Evolutionary conservation across 192 early-diverging fungal species (phyloP), one percentile per base, ranked within the genome.

Genomic region (Geranomyces variabilis): DNA sequence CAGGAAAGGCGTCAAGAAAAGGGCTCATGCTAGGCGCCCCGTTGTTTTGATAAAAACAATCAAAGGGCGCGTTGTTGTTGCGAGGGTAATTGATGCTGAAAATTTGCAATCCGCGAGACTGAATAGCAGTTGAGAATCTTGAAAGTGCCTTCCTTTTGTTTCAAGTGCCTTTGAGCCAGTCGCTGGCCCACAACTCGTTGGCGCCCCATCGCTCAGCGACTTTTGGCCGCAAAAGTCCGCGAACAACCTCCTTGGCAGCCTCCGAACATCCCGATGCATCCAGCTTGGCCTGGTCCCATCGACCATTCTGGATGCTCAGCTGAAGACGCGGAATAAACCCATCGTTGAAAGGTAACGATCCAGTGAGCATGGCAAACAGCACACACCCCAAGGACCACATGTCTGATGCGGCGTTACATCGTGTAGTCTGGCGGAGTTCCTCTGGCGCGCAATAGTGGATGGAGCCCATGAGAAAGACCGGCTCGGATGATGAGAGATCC

Each of bases 301-400:
- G 69, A 12, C 88, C 89, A 51, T 87, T 89, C 47, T 90, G 69
- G 68, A 93, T 92, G 63, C 80, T 78, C 67, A 84, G 72, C 69
- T 89, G 89, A 68, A 93, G 72, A 22, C 92, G 71, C 7, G 91
- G 90, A 48, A 87, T 77, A 75, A 84, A 93, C 29, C 86, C 87
- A 75, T 95, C 93, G 43, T 81, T 76, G 76, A 93, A 94, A 8
- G 93, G 93, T 28, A 93, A 73, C 8, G 77, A 74, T 19, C 88
- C 90, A 0, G 87, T 80, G 28, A 94, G 51, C 71, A 94, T 72
- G 12, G 90, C 86, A 74, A 87, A 94, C 15, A 94, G 74, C 0
- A 93, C 84, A 14, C 89, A 88, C 26, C 90, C 92, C 12, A 93
- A 70, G 13, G 90, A 83, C 93, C 93, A 95, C 41, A 94, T 76